These are phyloP conservation scores for Rhododendron vialii DNA, from an alignment of 148 eudicot genomes.

Conservation along the genomic window DNA sequence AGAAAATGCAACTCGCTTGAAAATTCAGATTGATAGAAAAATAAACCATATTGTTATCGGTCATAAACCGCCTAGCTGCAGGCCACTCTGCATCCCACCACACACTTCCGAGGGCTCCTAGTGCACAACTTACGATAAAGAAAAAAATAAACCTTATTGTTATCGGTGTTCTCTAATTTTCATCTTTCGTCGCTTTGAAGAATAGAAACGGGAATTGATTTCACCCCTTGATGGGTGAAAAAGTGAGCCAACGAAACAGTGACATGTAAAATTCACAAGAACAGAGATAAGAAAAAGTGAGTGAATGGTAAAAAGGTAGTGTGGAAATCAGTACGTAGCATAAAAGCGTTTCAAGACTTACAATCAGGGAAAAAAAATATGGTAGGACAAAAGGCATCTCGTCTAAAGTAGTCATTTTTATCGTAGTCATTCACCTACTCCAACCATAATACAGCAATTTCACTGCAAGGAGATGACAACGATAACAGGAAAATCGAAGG, in stretches of 20 bases:
- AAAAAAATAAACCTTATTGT: not conserved
- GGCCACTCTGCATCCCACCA: not conserved
- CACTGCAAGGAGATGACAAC: not conserved
- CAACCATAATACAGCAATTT: not conserved
- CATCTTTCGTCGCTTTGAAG: not conserved
- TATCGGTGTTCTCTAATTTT: not conserved
- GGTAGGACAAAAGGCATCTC: not conserved
- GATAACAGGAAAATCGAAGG: not conserved
- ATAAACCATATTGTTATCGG: not conserved
- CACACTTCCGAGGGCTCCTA: not conserved
- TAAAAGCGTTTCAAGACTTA: not conserved
- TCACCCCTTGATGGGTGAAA: not conserved
- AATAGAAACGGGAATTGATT: not conserved
- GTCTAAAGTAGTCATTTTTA: not conserved
- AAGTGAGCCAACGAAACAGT: not conserved
- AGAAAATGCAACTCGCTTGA: not conserved
- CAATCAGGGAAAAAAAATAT: not conserved
- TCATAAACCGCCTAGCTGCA: not conserved
- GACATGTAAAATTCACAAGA: not conserved
- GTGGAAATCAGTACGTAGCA: not conserved
- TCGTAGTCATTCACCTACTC: not conserved
- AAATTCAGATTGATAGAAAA: not conserved
- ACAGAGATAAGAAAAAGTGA: not conserved
- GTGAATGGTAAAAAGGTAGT: not conserved
- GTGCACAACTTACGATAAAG: not conserved